Evolutionary conservation across 495 filamentous ascomycete genomes (phyloP), one percentile per base, ranked within the genome.

Genomic region (Podospora pseudocomata): DNA sequence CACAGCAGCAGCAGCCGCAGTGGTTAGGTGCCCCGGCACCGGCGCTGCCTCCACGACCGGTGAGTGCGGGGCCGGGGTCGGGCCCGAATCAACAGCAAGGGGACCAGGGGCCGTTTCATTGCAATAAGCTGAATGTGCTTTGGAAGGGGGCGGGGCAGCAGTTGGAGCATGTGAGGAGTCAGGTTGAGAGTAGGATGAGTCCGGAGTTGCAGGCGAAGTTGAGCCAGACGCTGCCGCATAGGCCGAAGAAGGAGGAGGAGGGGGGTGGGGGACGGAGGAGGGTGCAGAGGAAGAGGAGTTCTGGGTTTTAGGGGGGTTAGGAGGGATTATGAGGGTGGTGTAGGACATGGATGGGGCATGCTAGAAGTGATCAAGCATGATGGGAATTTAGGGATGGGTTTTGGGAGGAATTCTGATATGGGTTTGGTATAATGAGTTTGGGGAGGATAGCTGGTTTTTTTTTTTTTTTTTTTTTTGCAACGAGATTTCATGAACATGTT

Each of bases 241-340:
- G 49, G 49, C 27, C 62, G 60, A 71, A 75, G 28, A 60, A 65
- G 68, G 64, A 65, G 11, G 75, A 80, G 64, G 77, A 79, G 39
- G 66, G 74, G 49, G 72, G 68, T 63, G 77, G 79, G 39, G 66
- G 74, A 32, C 71, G 70, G 73, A 73, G 65, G 39, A 77, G 73
- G 73, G 67, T 82, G 60, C 67, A 78, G 70, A 84, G 81, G 78
- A 84, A 83, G 74, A 74, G 75, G 71, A 82, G 81, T 69, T 77
- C 80, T 6, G 27, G 39, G 39, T 49, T 49, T 49, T 49, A 49
- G 39, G 9, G 39, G 39, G 39, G 39, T 3, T 9, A 16, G 39
- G 39, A 39, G 11, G 34, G 34, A 6, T 39, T 23, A 23, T 32
- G 30, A 7, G 5, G 15, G 39, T 9, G 39, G 7, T 49, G 39